phyloP scores from a whole-genome alignment of 225 moss, liverwort and hornwort species.

The Sphagnum tenellum region DNA sequence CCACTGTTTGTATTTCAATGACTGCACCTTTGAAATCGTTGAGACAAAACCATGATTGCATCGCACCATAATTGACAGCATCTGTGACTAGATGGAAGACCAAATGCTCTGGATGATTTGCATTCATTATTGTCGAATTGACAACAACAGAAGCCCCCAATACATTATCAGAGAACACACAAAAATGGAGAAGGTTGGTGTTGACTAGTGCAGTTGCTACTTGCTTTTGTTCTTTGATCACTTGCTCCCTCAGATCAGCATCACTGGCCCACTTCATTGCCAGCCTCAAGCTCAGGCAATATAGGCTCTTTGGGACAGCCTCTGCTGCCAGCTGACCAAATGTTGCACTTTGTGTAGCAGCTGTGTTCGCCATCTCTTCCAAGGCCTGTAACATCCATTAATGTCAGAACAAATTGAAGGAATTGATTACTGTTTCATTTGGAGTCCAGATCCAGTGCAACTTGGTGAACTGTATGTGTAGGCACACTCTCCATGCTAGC shows the following conservation, averaged over 20 bases:
- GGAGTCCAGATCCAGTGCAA: no score
- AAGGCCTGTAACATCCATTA: constrained; percentile 30
- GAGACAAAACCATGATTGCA: constrained; percentile 80
- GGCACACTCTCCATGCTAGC: no score
- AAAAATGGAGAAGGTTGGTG: constrained; percentile 64
- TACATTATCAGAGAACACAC: constrained; percentile 90
- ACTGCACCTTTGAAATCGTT: constrained; percentile 64
- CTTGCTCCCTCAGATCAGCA: constrained; percentile 26
- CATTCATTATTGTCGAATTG: constrained; percentile 74
- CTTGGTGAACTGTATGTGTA: no score
- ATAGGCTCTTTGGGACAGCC: constrained; percentile 92
- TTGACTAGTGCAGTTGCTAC: constrained; percentile 45
- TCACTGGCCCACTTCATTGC: constrained; percentile 64
- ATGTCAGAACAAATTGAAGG: no score
- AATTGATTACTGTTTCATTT: no score
- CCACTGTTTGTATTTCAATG: constrained; percentile 62
- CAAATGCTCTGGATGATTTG: constrained; percentile 44
- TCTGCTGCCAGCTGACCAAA: constrained; percentile 98
- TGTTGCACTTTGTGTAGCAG: constrained; percentile 82
- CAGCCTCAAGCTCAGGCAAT: constrained; percentile 82
- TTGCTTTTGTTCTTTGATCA: constrained; percentile 7
- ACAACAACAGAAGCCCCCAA: constrained; percentile 78
- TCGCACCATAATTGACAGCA: constrained; percentile 73
- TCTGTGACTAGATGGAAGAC: constrained; percentile 97
- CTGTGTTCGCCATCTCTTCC: constrained; percentile 90